Evolutionary conservation across 2,329 filamentous ascomycete species (phyloP), one percentile per base, ranked within the genome.

Genomic region (Cadophora sp.): DNA sequence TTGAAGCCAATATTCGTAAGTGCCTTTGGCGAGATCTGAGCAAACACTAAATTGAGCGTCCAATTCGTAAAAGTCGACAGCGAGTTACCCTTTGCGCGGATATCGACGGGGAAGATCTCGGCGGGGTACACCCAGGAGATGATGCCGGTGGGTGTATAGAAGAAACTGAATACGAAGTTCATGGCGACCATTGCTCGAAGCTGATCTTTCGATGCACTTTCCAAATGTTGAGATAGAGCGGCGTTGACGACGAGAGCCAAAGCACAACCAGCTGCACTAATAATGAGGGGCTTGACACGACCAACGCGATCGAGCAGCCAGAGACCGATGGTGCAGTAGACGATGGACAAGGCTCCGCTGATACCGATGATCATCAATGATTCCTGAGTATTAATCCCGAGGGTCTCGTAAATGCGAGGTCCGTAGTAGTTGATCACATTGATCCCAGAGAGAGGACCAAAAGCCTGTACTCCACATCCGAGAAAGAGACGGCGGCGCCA

Each of bases 11-110:
- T 78, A 62, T 79, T 77, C 9, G 76, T 76, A 66, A 86, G 83
- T 24, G 69, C 69, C 62, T 81, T 83, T 0, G 85, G 86, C 4
- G 85, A 85, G 27, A 85, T 84, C 43, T 85, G 78, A 6, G 88
- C 86, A 64, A 91, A 86, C 19, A 89, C 84, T 69, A 92, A 90
- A 76, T 92, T 92, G 79, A 92, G 92, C 1, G 92, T 79, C 89
- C 89, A 91, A 75, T 92, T 89, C 0, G 87, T 91, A 1, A 87
- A 88, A 0, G 90, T 89, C 0, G 84, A 89, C 56, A 92, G 82
- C 4, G 88, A 84, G 31, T 92, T 89, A 73, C 71, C 90, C 81
- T 40, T 92, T 81, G 60, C 80, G 78, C 75, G 73, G 2, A 76
- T 71, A 80, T 84, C 78, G 0, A 80, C 82, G 0, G 85, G 84